These are phyloP conservation scores for Magnaporthales sp. DNA, from an alignment of 2,329 filamentous ascomycete species.

Conservation along the genomic window DNA sequence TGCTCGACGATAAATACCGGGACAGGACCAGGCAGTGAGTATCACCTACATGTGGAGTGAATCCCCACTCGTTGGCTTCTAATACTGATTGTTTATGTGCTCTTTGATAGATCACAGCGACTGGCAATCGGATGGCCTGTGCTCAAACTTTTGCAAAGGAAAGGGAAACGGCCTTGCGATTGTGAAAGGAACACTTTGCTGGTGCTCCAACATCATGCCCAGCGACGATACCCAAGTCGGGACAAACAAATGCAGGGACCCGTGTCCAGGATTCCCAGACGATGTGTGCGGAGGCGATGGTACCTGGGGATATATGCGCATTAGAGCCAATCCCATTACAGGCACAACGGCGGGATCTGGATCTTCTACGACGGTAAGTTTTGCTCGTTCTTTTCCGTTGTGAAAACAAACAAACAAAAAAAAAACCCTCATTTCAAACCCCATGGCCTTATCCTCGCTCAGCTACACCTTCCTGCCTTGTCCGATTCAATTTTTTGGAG, in stretches of 20 bases:
- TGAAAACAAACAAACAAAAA: no score
- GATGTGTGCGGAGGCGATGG: slow-evolving; percentile 58
- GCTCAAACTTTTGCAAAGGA: slow-evolving; percentile 47
- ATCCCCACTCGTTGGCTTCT: background rate
- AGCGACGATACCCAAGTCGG: slow-evolving; percentile 29
- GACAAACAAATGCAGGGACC: slow-evolving; percentile 38
- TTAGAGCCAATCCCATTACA: slow-evolving; percentile 39
- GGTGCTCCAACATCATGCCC: slow-evolving; percentile 66
- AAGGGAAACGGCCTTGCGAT: slow-evolving; percentile 57
- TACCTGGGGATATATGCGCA: slow-evolving; percentile 57
- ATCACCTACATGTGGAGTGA: background rate
- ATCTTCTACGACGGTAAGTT: slow-evolving; percentile 12
- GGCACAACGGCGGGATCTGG: slow-evolving; percentile 39
- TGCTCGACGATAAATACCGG: slow-evolving; percentile 40
- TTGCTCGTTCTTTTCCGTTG: background rate
- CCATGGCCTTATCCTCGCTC: background rate
- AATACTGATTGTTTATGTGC: slow-evolving; percentile 5
- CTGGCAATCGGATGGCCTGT: slow-evolving; percentile 64
- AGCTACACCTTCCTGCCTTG: background rate
- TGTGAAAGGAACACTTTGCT: slow-evolving; percentile 56
- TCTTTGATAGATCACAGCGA: slow-evolving; percentile 38
- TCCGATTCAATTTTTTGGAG: background rate
- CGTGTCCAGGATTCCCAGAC: slow-evolving; percentile 59
- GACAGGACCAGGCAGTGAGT: slow-evolving; percentile 31
- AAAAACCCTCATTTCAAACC: background rate